A percentile compares a stretch with the other conserved stretches of the same genome.
phyloP scores from a whole-genome alignment of 352 stramenopile species.

The Globisporangium spiculum region DNA sequence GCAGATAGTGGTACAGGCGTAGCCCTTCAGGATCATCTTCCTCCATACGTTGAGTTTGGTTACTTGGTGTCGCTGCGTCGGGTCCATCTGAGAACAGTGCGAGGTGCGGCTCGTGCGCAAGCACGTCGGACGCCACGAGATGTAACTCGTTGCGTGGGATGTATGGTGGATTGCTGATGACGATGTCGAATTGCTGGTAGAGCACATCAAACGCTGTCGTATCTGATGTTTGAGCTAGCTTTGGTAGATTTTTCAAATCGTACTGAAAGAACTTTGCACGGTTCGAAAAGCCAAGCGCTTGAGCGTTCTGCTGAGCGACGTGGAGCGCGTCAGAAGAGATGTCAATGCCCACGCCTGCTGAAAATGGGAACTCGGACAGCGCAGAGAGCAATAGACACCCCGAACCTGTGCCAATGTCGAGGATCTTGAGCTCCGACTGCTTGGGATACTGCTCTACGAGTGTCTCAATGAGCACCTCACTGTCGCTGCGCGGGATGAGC shows the following conservation, averaged over 20 bases:
- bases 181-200: slow-evolving; percentile 52
- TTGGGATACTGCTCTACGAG: slow-evolving; percentile 43
- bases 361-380: slow-evolving; percentile 51
- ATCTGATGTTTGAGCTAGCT: background rate
- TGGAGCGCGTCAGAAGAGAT: slow-evolving; percentile 49
- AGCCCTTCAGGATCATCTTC: slow-evolving; percentile 33
- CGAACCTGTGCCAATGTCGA: slow-evolving; percentile 72
- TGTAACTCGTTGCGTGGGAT: slow-evolving; percentile 53
- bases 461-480: slow-evolving; percentile 76
- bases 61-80: background rate
- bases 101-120: slow-evolving; percentile 65
- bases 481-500: slow-evolving; percentile 80
- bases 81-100: slow-evolving; percentile 66
- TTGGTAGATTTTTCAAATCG: slow-evolving; percentile 30
- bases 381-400: slow-evolving; percentile 68
- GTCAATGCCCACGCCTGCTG: slow-evolving; percentile 59
- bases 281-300: slow-evolving; percentile 11
- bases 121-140: slow-evolving; percentile 56
- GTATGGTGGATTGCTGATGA: slow-evolving; percentile 76
- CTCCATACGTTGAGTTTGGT: background rate
- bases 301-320: slow-evolving; percentile 53
- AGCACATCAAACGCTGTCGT: slow-evolving; percentile 11
- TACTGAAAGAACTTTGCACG: slow-evolving; percentile 29
- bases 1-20: slow-evolving; percentile 49
- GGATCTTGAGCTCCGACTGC: slow-evolving; percentile 35